Conservation (phyloP, 73 alveolate genomes). For the Paramecium primaurelia region DNA sequence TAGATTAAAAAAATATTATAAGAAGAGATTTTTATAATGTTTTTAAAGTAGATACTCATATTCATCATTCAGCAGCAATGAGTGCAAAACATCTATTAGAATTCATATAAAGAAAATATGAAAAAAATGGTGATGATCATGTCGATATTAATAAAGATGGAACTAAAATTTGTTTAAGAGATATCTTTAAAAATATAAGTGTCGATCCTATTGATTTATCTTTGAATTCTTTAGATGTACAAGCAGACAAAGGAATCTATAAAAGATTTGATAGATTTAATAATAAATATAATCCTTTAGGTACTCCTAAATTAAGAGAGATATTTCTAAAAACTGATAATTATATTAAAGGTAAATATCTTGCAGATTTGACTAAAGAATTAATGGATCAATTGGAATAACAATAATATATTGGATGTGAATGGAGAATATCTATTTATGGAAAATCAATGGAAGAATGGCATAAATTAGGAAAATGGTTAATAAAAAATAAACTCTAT, state of each 20-base stretch:
- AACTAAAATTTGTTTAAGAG: slow-evolving; percentile 54
- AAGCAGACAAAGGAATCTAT: slow-evolving; percentile 74
- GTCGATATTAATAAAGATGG: slow-evolving; percentile 55
- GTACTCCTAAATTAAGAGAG: slow-evolving; percentile 74
- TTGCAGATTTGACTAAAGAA: slow-evolving; percentile 75
- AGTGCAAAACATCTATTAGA: slow-evolving; percentile 73
- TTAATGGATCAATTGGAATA: slow-evolving; percentile 65
- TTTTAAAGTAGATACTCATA: slow-evolving; percentile 75
- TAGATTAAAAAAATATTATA: slow-evolving; percentile 20
- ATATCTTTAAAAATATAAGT: slow-evolving; percentile 49
- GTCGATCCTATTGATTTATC: slow-evolving; percentile 30
- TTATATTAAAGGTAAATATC: slow-evolving; percentile 72
- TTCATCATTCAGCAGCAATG: slow-evolving; percentile 86
- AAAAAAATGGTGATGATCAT: slow-evolving; percentile 61
- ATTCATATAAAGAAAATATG: slow-evolving; percentile 67
- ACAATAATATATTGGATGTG: slow-evolving; percentile 62
- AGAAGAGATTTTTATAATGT: slow-evolving; percentile 61
- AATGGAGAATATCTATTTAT: slow-evolving; percentile 75
- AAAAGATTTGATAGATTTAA: slow-evolving; percentile 81
- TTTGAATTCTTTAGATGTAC: slow-evolving; percentile 11
- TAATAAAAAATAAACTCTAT: slow-evolving; percentile 58
- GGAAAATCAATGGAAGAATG: slow-evolving; percentile 76
- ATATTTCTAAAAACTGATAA: slow-evolving; percentile 77
- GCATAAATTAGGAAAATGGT: slow-evolving; percentile 76
- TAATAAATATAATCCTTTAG: slow-evolving; percentile 77